These are phyloP conservation scores for Pholiota adiposa DNA, from an alignment of 1,284 basidiomycete species.

Conservation along the genomic window DNA sequence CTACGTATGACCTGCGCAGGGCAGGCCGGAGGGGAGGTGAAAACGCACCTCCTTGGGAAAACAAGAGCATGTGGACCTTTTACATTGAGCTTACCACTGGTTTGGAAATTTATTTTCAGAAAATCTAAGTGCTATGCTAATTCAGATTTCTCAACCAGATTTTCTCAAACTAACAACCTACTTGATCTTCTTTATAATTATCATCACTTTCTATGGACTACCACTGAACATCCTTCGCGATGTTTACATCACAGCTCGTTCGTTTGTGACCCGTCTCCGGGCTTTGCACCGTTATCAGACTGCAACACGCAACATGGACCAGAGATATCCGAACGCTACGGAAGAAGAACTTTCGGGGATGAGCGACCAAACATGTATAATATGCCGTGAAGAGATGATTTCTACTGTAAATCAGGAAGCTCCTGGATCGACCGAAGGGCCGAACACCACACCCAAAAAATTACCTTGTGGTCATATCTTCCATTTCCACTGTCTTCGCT, in stretches of 20 bases:
- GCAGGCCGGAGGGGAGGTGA: slow-evolving; percentile 79
- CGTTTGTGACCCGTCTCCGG: slow-evolving; percentile 85
- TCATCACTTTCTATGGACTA: slow-evolving; percentile 93
- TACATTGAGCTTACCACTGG: slow-evolving; percentile 94
- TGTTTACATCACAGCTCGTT: slow-evolving; percentile 93
- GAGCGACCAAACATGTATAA: slow-evolving; percentile 95
- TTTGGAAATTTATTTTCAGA: slow-evolving; percentile 30
- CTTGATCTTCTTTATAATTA: slow-evolving; percentile 90
- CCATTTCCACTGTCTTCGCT: slow-evolving; percentile 96
- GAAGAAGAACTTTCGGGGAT: slow-evolving; percentile 80
- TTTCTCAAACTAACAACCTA: slow-evolving; percentile 94
- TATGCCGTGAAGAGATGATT: slow-evolving; percentile 98
- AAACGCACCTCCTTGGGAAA: slow-evolving; percentile 93
- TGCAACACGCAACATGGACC: slow-evolving; percentile 97
- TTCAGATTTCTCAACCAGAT: slow-evolving; percentile 56
- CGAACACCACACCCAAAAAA: slow-evolving; percentile 96
- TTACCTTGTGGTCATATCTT: slow-evolving; percentile 97
- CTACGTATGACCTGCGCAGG: slow-evolving; percentile 80
- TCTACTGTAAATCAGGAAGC: slow-evolving; percentile 40
- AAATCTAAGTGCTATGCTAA: not conserved
- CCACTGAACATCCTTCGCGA: slow-evolving; percentile 97
- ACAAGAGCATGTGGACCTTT: slow-evolving; percentile 97
- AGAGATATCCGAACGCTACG: slow-evolving; percentile 94
- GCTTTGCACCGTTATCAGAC: slow-evolving; percentile 92
- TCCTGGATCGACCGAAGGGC: slow-evolving; percentile 57